Evolutionary conservation across 2,329 filamentous ascomycete genomes (phyloP).

Genomic region (Xylaria sp.): DNA sequence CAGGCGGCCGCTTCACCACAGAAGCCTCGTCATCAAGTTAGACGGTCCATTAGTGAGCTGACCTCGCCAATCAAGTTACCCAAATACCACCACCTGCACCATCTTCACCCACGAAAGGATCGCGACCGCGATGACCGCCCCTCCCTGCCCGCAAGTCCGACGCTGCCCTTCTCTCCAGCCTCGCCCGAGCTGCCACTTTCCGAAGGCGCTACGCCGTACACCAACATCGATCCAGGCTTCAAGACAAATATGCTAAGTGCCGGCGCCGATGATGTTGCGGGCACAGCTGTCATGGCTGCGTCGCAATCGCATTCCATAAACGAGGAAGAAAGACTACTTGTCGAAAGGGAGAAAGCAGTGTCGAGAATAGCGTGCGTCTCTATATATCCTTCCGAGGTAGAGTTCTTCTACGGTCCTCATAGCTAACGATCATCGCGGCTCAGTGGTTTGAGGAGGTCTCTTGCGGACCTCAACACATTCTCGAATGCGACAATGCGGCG

Average conservation of each 20-base stretch:
- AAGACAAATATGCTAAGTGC: slow-evolving; percentile 45
- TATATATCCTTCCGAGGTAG: not conserved
- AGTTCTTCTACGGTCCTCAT: not conserved
- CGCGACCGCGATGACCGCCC: slow-evolving; percentile 39
- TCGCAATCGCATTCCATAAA: slow-evolving; percentile 25
- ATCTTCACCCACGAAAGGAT: slow-evolving; percentile 41
- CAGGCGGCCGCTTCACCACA: slow-evolving; percentile 39
- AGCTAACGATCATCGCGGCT: slow-evolving; percentile 29
- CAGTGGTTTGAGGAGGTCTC: slow-evolving; percentile 56
- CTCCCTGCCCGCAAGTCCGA: slow-evolving; percentile 33
- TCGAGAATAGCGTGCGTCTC: slow-evolving; percentile 46
- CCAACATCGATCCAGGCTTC: slow-evolving; percentile 46
- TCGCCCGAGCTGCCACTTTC: slow-evolving; percentile 52
- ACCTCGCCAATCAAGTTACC: slow-evolving; percentile 46
- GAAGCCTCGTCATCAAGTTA: slow-evolving; percentile 54
- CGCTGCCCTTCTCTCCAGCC: slow-evolving; percentile 37
- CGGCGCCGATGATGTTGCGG: slow-evolving; percentile 28
- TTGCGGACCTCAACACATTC: slow-evolving; percentile 58
- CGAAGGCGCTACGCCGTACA: slow-evolving; percentile 47
- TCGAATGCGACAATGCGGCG: slow-evolving; percentile 65
- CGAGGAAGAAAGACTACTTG: slow-evolving; percentile 44
- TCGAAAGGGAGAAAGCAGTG: slow-evolving; percentile 46
- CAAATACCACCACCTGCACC: slow-evolving; percentile 42
- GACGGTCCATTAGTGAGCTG: slow-evolving; percentile 58
- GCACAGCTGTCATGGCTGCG: slow-evolving; percentile 21